Evolutionary conservation across 768 basidiomycete species (phyloP).

Genomic region (Boletellus ananas): DNA sequence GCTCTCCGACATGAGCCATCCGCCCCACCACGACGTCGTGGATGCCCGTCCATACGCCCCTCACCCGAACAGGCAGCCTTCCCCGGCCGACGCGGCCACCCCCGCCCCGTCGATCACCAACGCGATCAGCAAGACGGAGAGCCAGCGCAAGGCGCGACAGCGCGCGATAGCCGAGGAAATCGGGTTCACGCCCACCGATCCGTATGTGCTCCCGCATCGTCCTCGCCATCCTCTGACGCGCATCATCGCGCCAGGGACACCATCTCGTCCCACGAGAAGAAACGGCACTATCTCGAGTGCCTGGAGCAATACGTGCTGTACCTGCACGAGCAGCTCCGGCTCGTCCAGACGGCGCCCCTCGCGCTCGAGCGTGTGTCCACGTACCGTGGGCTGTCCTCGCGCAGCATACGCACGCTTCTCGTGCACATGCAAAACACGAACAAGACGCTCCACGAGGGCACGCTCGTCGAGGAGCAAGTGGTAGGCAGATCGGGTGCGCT

Average conservation of each 20-base stretch:
- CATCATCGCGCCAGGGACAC: slow-evolving; percentile 42
- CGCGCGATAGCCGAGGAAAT: slow-evolving; percentile 54
- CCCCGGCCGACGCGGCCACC: slow-evolving; percentile 6
- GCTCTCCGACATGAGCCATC: slow-evolving; percentile 40
- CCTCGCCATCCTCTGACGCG: neutral
- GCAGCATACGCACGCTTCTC: slow-evolving; percentile 65
- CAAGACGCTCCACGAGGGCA: slow-evolving; percentile 47
- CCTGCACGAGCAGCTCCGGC: slow-evolving; percentile 57
- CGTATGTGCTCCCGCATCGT: slow-evolving; percentile 37
- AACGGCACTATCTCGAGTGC: slow-evolving; percentile 68
- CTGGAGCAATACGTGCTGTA: slow-evolving; percentile 68
- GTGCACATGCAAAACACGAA: slow-evolving; percentile 65
- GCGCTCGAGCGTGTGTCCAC: slow-evolving; percentile 47
- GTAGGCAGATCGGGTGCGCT: slow-evolving; percentile 32
- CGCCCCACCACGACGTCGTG: neutral
- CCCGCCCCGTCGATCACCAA: slow-evolving; percentile 5
- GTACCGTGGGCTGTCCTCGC: slow-evolving; percentile 55
- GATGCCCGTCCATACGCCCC: slow-evolving; percentile 8
- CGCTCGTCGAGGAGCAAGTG: slow-evolving; percentile 51
- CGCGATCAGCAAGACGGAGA: slow-evolving; percentile 36
- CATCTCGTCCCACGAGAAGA: slow-evolving; percentile 80
- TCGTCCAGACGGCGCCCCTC: slow-evolving; percentile 45
- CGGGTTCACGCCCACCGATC: slow-evolving; percentile 58
- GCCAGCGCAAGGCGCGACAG: slow-evolving; percentile 53
- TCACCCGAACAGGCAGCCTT: neutral